These are phyloP conservation scores for Diaporthe australafricana DNA, from an alignment of 2,329 filamentous ascomycete species.

Conservation along the genomic window DNA sequence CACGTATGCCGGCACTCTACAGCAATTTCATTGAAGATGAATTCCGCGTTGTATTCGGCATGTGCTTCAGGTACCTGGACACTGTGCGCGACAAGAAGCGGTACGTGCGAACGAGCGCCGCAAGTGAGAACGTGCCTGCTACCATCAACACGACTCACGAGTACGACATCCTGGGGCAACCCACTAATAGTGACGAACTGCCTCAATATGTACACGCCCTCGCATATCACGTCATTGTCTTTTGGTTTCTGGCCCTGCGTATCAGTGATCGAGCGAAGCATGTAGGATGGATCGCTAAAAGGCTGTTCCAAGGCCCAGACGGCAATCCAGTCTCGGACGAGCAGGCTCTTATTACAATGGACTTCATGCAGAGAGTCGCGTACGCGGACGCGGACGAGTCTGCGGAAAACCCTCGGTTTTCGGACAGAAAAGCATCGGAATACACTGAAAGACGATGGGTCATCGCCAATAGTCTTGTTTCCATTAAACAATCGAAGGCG, in stretches of 20 bases:
- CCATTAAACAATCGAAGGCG: conserved; percentile 75
- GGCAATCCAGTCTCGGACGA: conserved; percentile 86
- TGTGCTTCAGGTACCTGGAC: conserved; percentile 93
- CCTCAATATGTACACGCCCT: conserved; percentile 94
- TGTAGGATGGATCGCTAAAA: conserved; percentile 90
- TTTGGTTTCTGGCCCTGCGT: conserved; percentile 95
- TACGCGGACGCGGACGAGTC: conserved; percentile 89
- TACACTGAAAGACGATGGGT: conserved; percentile 78
- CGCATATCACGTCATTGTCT: conserved; percentile 94
- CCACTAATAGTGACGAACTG: conserved; percentile 73
- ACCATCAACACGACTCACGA: conserved; percentile 39
- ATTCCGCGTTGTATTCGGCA: conserved; percentile 93
- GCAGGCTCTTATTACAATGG: conserved; percentile 91
- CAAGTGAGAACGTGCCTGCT: conserved; percentile 55
- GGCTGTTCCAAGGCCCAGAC: conserved; percentile 82
- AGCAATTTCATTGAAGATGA: conserved; percentile 92
- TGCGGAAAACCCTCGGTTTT: conserved; percentile 73
- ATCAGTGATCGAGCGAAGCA: conserved; percentile 85
- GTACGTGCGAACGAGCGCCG: conserved; percentile 57
- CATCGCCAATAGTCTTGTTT: conserved; percentile 79
- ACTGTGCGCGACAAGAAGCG: conserved; percentile 79
- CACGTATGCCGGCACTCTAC: conserved; percentile 85
- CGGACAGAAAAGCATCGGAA: conserved; percentile 71
- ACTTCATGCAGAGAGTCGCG: conserved; percentile 91
- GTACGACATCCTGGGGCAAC: conserved; percentile 45